These are phyloP conservation scores for Nicotiana paniculata DNA, from an alignment of 257 asterid genomes.

Conservation along the genomic window DNA sequence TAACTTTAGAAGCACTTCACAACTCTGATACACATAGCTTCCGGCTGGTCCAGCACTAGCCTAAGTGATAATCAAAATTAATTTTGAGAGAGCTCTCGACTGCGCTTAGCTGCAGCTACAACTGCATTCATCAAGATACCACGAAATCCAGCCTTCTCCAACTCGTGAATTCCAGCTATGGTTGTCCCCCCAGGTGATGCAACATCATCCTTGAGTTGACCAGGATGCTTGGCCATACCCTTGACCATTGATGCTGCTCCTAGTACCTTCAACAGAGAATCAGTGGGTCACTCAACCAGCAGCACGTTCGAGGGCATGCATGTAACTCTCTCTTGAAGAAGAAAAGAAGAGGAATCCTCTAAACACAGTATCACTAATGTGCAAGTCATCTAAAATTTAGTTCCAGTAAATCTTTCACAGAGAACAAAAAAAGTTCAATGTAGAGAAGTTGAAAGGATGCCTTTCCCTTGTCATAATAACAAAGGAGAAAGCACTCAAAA, in stretches of 20 bases:
- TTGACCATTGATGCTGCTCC: conserved; percentile 90
- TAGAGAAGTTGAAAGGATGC: background rate
- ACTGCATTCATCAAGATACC: conserved; percentile 87
- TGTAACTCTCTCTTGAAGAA: background rate
- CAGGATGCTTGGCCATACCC: conserved; percentile 66
- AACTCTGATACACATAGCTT: background rate
- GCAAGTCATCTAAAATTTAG: background rate
- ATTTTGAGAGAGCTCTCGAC: conserved; percentile 63
- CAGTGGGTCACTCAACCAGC: background rate
- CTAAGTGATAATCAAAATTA: conserved; percentile 6
- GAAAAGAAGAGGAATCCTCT: background rate
- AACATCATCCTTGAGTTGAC: conserved; percentile 95
- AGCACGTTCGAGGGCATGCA: background rate
- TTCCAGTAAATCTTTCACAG: background rate
- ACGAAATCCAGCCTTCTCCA: conserved; percentile 85
- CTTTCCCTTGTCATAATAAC: background rate
- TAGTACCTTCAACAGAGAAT: conserved; percentile 48
- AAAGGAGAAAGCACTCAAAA: background rate
- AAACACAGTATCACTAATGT: background rate
- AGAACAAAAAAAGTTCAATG: background rate
- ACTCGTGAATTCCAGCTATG: conserved; percentile 82
- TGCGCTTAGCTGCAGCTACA: conserved; percentile 88
- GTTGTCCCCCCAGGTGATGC: conserved; percentile 94
- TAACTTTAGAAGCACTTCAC: background rate
- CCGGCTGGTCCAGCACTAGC: background rate